Evolutionary conservation across 495 filamentous ascomycete genomes (phyloP).

Genomic region (Geoglossum glabrum): DNA sequence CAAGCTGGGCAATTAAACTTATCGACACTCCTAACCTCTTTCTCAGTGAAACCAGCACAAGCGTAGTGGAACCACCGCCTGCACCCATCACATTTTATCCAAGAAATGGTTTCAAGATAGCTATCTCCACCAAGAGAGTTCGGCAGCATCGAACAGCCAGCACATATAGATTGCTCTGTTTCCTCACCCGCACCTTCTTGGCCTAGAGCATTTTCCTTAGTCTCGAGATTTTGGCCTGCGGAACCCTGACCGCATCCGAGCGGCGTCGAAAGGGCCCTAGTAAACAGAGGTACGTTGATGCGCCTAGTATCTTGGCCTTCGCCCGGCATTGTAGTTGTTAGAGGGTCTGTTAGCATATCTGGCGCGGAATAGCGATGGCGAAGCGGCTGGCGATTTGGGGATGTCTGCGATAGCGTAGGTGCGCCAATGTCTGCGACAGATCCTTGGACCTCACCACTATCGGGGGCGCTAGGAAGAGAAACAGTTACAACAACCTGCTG

Average conservation of each 20-base stretch:
- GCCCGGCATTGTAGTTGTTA: neutral
- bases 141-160: constrained; percentile 17
- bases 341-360: neutral
- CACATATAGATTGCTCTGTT: constrained; percentile 12
- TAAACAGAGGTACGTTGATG: neutral
- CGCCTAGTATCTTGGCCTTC: neutral
- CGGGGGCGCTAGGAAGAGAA: neutral
- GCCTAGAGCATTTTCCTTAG: neutral
- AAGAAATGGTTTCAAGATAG: constrained; percentile 30
- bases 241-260: constrained; percentile 1
- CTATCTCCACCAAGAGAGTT: constrained; percentile 13
- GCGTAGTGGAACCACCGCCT: constrained; percentile 56
- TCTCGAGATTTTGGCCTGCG: neutral
- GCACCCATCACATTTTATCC: constrained; percentile 61
- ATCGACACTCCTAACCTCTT: constrained; percentile 49
- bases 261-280: neutral
- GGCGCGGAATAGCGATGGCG: neutral
- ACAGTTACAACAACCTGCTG: neutral
- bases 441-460: neutral
- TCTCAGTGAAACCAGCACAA: constrained; percentile 49
- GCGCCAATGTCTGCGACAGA: neutral
- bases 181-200: constrained; percentile 4
- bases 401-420: neutral
- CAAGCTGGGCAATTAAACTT: constrained; percentile 49
- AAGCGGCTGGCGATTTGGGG: neutral